Base-by-base conservation (phyloP, 1,139 yeast species). In the Sugiyamaella paludigena region DNA sequence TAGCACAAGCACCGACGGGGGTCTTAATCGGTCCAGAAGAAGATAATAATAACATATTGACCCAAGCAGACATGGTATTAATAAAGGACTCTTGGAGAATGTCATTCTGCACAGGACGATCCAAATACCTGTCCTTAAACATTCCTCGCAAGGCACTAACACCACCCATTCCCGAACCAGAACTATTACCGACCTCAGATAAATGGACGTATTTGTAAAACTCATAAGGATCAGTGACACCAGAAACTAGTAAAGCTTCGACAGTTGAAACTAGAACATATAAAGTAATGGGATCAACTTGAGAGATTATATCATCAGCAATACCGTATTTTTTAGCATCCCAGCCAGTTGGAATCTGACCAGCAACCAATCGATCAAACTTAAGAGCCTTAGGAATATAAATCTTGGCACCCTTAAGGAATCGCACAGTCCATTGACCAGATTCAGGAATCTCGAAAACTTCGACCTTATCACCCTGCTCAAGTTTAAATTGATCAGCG, bases 151-250 rank as follows among this genome's bases (percentile, higher is more conserved):
- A 75, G 50, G 98, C 98, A 62, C 85, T 71, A 59, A 91, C 95
- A 84, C 98, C 98, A 74, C 98, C 98, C 95, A 92, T 91, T 81
- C 98, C 98, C 51, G 98, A 89, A 77, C 98, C 98, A 46, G 96
- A 86, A 79, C 98, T 89, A 81, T 92, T 92, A 77, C 98, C 98
- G 61, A 92, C 91, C 74, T 92, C 98, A 45, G 98, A 89, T 55
- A 92, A 95, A 71, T 92, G 98, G 50, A 94, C 96, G 67, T 92
- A 94, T 74, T 92, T 85, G 80, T 92, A 92, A 79, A 94, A 88
- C 76, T 92, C 98, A 69, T 88, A 92, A 56, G 98, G 98, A 70
- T 92, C 98, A 53, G 96, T 88, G 64, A 92, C 75, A 84, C 98
- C 98, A 58, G 97, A 81, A 51, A 94, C 74, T 61, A 92, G 79